A percentile compares a stretch with the other conserved stretches of the same genome.
phyloP scores from a whole-genome alignment of 148 eudicot species.

The Rhododendron williamsianum region DNA sequence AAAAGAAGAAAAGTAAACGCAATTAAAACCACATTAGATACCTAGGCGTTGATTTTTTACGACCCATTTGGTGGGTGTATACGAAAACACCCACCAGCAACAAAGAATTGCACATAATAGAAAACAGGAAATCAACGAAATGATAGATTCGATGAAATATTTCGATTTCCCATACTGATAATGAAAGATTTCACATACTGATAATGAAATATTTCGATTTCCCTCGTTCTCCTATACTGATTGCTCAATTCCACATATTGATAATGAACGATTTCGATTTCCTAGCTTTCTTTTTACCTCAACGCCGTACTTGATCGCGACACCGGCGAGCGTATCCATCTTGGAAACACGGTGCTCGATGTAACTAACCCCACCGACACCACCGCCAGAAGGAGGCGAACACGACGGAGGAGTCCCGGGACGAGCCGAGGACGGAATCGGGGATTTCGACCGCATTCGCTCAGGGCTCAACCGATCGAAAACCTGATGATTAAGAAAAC shows the following conservation, averaged over 20 bases:
- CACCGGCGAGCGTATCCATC: slow-evolving; percentile 76
- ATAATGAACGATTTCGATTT: not conserved
- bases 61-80: not conserved
- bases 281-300: slow-evolving; percentile 39
- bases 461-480: slow-evolving; percentile 2
- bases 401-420: slow-evolving; percentile 24
- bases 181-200: no score
- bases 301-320: slow-evolving; percentile 85
- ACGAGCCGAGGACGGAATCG: slow-evolving; percentile 15
- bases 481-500: not conserved
- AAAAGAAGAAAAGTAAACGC: not conserved
- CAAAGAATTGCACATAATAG: not conserved
- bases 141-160: not conserved
- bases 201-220: not conserved
- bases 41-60: no score
- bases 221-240: not conserved
- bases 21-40: not conserved
- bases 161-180: no score
- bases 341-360: slow-evolving; percentile 62
- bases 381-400: slow-evolving; percentile 11
- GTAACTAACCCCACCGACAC: slow-evolving; percentile 16
- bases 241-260: not conserved
- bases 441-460: slow-evolving; percentile 4
- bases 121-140: not conserved
- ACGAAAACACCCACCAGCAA: not conserved